A percentile compares a stretch with the other conserved stretches of the same genome.
phyloP scores from a whole-genome alignment of 495 filamentous ascomycete genomes.

The Evernia prunastri region DNA sequence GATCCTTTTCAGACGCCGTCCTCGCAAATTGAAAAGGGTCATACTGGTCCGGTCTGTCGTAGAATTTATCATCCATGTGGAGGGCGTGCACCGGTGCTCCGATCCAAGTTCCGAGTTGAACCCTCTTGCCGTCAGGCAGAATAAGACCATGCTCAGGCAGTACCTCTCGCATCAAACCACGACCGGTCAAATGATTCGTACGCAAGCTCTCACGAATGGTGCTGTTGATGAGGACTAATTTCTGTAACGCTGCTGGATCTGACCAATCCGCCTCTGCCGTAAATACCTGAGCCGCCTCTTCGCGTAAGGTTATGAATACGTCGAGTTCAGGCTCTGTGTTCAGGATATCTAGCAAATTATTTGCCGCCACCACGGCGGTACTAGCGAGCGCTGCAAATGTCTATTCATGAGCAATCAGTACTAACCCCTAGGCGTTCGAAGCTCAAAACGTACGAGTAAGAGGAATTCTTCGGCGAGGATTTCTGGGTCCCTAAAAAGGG shows the following conservation, averaged over 20 bases:
- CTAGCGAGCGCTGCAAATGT: constrained; percentile 6
- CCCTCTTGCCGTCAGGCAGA: neutral
- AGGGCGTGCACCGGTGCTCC: neutral
- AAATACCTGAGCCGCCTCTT: constrained; percentile 5
- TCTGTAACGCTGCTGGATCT: neutral
- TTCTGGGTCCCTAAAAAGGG: neutral
- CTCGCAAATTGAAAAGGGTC: neutral
- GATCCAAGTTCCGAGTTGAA: neutral
- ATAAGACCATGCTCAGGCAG: neutral
- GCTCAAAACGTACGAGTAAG: neutral
- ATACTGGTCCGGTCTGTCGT: neutral
- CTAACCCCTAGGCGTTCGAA: too few species aligned
- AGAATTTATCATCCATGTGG: neutral
- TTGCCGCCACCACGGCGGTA: neutral
- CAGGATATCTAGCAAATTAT: constrained; percentile 6
- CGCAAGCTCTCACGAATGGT: neutral
- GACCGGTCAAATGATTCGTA: neutral
- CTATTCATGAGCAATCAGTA: neutral
- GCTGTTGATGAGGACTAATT: neutral
- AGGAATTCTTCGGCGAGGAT: constrained; percentile 8
- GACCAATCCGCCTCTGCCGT: neutral
- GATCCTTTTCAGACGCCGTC: neutral
- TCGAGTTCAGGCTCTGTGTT: neutral
- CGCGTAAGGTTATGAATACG: neutral
- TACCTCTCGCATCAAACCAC: neutral